These are phyloP conservation scores for Oryza rufipogon DNA, from an alignment of 176 grass and related monocot genomes.

Conservation along the genomic window DNA sequence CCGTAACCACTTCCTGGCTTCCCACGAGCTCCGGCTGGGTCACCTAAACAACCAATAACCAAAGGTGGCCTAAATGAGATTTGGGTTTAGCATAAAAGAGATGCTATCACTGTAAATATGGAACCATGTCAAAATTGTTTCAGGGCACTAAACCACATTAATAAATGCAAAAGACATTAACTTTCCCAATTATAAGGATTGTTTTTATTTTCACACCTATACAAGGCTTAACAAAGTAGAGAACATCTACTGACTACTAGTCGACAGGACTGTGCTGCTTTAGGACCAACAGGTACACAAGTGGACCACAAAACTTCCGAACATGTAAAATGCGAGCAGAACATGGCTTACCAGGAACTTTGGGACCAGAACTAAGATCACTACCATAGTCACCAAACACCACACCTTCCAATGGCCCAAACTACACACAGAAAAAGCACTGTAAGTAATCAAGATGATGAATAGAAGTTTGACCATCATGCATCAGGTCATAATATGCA, in stretches of 20 bases:
- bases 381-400: conserved; percentile 94
- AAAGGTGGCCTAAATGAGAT: conserved; percentile 33
- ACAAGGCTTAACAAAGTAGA: neutral
- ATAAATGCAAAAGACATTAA: neutral
- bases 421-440: conserved; percentile 48
- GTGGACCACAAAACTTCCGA: neutral
- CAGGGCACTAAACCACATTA: neutral
- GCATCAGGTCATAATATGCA: conserved; percentile 18
- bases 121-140: conserved; percentile 1
- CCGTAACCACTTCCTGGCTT: conserved; percentile 87
- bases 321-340: neutral
- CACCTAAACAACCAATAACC: conserved; percentile 58
- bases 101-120: neutral
- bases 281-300: neutral
- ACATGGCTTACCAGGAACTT: conserved; percentile 77
- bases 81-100: neutral
- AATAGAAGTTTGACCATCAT: conserved; percentile 19
- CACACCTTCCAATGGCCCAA: conserved; percentile 84
- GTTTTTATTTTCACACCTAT: conserved; percentile 6
- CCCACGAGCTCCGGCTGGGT: conserved; percentile 84
- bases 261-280: neutral
- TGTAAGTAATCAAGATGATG: conserved; percentile 20
- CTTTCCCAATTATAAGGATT: neutral
- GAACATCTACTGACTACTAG: neutral
- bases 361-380: conserved; percentile 83